phyloP scores from a whole-genome alignment of 257 asterid species.

The Apocynum venetum region DNA sequence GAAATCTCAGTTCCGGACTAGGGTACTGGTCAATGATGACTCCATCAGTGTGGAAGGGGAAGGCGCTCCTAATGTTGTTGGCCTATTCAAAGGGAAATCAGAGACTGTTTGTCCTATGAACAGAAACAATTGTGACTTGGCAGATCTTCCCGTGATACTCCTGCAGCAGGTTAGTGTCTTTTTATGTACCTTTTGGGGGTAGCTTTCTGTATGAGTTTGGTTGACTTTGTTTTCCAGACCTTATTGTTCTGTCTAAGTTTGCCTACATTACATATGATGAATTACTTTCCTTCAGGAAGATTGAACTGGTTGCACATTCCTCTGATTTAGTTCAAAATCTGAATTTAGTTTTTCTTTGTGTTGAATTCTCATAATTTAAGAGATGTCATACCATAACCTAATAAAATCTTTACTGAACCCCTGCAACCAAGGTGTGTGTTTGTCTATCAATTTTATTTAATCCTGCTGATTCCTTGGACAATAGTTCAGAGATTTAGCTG shows the following conservation, averaged over 20 bases:
- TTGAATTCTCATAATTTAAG: not conserved
- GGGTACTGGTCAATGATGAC: slow-evolving; percentile 76
- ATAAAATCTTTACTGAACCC: not conserved
- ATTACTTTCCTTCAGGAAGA: not conserved
- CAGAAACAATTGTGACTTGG: slow-evolving; percentile 76
- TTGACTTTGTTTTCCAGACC: not conserved
- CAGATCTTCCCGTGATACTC: slow-evolving; percentile 80
- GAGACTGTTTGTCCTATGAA: slow-evolving; percentile 47
- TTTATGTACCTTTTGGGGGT: slow-evolving; percentile 1
- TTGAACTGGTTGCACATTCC: not conserved
- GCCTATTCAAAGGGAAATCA: slow-evolving; percentile 76
- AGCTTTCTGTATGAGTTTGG: not conserved
- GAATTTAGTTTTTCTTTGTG: not conserved
- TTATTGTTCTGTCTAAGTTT: not conserved
- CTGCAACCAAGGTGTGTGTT: not conserved
- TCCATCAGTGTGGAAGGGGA: slow-evolving; percentile 90
- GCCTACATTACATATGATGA: not conserved
- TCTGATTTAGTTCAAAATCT: slow-evolving; percentile 1
- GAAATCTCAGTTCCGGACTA: slow-evolving; percentile 75
- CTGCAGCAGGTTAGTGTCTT: slow-evolving; percentile 71
- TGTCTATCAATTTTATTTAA: too few species aligned
- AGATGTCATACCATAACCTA: not conserved
- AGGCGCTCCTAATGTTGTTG: slow-evolving; percentile 87
- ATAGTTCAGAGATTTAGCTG: not conserved
- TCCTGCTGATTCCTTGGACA: not conserved